phyloP scores from a whole-genome alignment of 169 alveolate species.

The Plasmodium relictum region DNA sequence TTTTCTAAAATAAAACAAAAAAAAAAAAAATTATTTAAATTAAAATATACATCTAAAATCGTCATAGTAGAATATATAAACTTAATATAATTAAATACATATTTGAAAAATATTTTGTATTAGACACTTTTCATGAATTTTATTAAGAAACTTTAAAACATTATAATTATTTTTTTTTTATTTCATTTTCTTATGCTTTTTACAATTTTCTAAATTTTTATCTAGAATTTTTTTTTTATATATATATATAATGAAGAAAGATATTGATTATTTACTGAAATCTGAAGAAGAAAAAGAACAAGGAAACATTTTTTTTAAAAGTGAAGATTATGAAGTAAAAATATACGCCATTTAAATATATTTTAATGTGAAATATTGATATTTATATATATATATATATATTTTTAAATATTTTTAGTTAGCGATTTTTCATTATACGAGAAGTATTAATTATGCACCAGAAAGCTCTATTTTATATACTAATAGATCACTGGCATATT shows the following conservation, averaged over 20 bases:
- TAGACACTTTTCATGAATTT: too few relatives aligned
- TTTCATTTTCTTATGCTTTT: not conserved
- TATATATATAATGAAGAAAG: constrained; percentile 16
- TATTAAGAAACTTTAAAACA: too few relatives aligned
- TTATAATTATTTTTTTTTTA: not conserved
- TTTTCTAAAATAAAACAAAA: too few relatives aligned
- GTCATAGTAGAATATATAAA: too few relatives aligned
- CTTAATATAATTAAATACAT: too few relatives aligned
- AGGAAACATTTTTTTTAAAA: constrained; percentile 42
- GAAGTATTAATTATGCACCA: constrained; percentile 43
- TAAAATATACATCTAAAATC: too few relatives aligned
- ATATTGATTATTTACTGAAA: constrained; percentile 23
- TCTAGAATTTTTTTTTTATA: not conserved
- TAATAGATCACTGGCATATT: constrained; percentile 63
- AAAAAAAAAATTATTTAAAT: too few relatives aligned
- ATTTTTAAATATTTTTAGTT: constrained; percentile 11
- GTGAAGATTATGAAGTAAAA: constrained; percentile 53
- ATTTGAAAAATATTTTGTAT: too few relatives aligned
- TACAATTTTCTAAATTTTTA: not conserved
- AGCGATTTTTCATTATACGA: constrained; percentile 54
- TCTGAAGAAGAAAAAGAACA: constrained; percentile 65
- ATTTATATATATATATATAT: not conserved
- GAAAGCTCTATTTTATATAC: constrained; percentile 34
- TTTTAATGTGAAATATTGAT: not conserved
- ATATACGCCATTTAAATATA: not conserved